Evolutionary conservation across 257 asterid genomes (phyloP), one percentile per base, ranked within the genome.

Genomic region (Solanum boliviense): DNA sequence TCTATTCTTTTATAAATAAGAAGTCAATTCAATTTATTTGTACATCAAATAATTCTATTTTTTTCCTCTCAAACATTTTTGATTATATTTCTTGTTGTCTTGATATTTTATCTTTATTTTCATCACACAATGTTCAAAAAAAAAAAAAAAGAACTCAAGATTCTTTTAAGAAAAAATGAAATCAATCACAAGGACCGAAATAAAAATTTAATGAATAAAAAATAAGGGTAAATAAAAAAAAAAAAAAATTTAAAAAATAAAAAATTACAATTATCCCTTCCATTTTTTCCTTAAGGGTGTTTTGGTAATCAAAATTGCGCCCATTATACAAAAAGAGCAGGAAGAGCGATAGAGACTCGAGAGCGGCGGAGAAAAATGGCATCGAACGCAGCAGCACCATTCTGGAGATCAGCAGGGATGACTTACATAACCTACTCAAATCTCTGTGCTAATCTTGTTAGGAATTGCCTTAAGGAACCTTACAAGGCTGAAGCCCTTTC

Each of bases 391-490:
- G 95, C 95, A 32, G 94, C 87, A 56, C 98, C 98, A 38, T 79
- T 87, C 36, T 87, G 89, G 89, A 81, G 89, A 85, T 35, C 94
- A 83, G 99, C 98, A 4, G 98, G 98, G 20, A 95, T 95, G 99
- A 95, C 99, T 2, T 97, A 97, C 94, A 92, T 95, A 86, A 95
- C 98, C 20, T 95, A 95, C 87, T 92, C 99, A 1, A 95, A 94
- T 52, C 92, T 95, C 35, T 95, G 99, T 84, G 99, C 99, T 18
- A 95, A 90, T 84, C 56, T 97, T 91, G 96, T 97, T 74, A 93
- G 99, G 90, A 96, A 87, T 36, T 87, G 89, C 41, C 89, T 87
- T 2, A 87, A 76, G 48, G 76, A 87, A 11, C 89, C 89, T 34
- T 73, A 87, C 88, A 87, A 76, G 32, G 62, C 86, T 7, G 89